Conservation (phyloP, 129 eudicot species). For the Saussurea involucrata region DNA sequence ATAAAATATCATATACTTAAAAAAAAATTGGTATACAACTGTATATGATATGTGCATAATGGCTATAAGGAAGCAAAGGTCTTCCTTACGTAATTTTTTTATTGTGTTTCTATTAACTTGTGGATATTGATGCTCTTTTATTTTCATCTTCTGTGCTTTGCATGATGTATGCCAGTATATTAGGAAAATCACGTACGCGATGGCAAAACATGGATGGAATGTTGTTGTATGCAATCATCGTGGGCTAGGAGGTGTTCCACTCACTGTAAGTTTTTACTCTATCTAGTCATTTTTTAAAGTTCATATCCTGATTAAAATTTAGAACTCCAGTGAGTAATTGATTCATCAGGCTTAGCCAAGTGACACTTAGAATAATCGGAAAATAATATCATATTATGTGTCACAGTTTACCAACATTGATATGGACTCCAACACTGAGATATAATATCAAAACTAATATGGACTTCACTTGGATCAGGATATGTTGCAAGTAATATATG, state of each 20-base stretch:
- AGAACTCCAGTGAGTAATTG: neutral
- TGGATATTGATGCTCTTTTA: neutral
- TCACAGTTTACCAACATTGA: too few relatives aligned
- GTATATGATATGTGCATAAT: neutral
- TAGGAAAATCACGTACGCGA: conserved; percentile 61
- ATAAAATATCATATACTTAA: neutral
- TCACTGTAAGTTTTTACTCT: conserved; percentile 62
- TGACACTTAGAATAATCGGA: neutral
- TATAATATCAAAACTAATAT: too few relatives aligned
- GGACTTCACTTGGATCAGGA: too few relatives aligned
- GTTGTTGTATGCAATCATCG: conserved; percentile 94
- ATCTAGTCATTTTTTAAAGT: neutral
- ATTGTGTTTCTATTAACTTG: neutral
- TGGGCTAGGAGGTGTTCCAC: conserved; percentile 91
- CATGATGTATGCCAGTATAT: conserved; percentile 56
- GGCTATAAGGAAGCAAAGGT: conserved; percentile 5
- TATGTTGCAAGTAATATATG: neutral
- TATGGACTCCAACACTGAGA: too few relatives aligned
- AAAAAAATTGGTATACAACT: neutral
- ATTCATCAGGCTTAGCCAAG: neutral
- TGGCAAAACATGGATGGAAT: conserved; percentile 79
- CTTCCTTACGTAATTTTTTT: neutral
- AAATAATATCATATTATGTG: too few relatives aligned
- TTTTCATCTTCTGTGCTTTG: conserved; percentile 4
- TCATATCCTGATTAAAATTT: neutral